Evolutionary conservation across 257 asterid genomes (phyloP).

Genomic region (Solanum bukasovii): DNA sequence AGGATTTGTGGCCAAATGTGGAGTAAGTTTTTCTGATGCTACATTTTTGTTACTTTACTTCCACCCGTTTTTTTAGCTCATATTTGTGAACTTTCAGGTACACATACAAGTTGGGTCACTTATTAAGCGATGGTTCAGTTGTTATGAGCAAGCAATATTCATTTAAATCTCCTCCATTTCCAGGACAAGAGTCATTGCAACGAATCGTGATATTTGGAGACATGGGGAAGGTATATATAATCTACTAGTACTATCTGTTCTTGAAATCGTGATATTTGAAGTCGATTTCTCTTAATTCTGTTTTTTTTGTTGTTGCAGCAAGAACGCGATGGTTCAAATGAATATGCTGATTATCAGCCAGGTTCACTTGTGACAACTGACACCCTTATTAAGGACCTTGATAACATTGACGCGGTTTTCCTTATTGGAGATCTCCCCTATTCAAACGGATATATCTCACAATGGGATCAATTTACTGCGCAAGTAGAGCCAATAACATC

Average conservation of each 20-base stretch:
- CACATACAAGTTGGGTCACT: constrained; percentile 64
- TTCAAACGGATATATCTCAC: constrained; percentile 54
- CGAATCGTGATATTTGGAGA: constrained; percentile 78
- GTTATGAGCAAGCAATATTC: constrained; percentile 66
- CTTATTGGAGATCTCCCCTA: constrained; percentile 53
- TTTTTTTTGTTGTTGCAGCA: constrained; percentile 33
- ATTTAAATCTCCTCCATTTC: constrained; percentile 74
- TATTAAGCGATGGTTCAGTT: constrained; percentile 39
- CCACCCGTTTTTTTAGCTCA: background rate
- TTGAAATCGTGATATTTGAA: too few relatives aligned
- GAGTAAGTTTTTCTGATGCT: constrained; percentile 23
- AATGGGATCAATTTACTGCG: constrained; percentile 91
- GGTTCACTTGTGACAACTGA: constrained; percentile 80
- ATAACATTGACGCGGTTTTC: constrained; percentile 39
- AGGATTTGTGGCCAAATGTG: constrained; percentile 75
- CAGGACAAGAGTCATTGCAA: constrained; percentile 83
- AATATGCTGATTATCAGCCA: constrained; percentile 68
- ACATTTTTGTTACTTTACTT: background rate
- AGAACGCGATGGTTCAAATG: constrained; percentile 91
- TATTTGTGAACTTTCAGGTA: constrained; percentile 33
- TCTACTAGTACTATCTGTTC: background rate
- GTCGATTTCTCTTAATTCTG: background rate
- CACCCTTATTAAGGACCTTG: constrained; percentile 48
- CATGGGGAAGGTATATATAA: constrained; percentile 71
- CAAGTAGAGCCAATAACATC: constrained; percentile 79